Base-by-base conservation (phyloP, 495 filamentous ascomycete species). In the Hamigera avellanea region DNA sequence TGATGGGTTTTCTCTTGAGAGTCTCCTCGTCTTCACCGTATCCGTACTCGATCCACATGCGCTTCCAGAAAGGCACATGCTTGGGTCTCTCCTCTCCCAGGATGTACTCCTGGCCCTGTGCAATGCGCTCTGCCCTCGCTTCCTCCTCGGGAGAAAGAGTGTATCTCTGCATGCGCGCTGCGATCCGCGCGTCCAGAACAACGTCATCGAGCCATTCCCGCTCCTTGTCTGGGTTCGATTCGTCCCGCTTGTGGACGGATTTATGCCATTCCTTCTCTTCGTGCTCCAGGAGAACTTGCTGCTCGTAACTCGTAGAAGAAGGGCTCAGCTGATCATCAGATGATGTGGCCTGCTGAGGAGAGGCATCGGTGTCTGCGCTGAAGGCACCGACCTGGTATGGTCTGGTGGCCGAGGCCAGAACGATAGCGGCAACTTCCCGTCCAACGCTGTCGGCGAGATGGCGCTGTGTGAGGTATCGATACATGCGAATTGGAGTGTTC, bases 231-330 rank as follows among this genome's bases (percentile, higher is more conserved):
- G 47, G 42, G 39, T 53, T 47, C 15, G 50, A 44, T 23, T 73
- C 72, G 25, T 69, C 64, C 12, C 71, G 73, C 54, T 82, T 80
- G 59, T 78, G 76, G 6, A 80, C 76, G 2, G 67, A 71, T 56
- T 95, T 95, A 46, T 79, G 72, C 91, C 93, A 96, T 46, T 94
- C 81, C 30, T 57, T 61, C 56, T 96, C 91, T 61, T 93, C 93
- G 37, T 76, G 58, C 18, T 66, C 60, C 13, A 95, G 69, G n/a
- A 74, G 63, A n/a, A 54, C 57, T 40, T 82, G 69, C 49, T 87
- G 83, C 59, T 95, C 81, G 52, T 69, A 70, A 29, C 36, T 49
- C 41, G 40, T 8, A 27, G 39, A 25, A 37, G 26, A 32, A 34
- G 21, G 15, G 13, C 18, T 37, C 21, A 19, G 12, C 26, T 17